These are phyloP conservation scores for Bruguiera hainesii DNA, from an alignment of 441 rosid species.

Conservation along the genomic window DNA sequence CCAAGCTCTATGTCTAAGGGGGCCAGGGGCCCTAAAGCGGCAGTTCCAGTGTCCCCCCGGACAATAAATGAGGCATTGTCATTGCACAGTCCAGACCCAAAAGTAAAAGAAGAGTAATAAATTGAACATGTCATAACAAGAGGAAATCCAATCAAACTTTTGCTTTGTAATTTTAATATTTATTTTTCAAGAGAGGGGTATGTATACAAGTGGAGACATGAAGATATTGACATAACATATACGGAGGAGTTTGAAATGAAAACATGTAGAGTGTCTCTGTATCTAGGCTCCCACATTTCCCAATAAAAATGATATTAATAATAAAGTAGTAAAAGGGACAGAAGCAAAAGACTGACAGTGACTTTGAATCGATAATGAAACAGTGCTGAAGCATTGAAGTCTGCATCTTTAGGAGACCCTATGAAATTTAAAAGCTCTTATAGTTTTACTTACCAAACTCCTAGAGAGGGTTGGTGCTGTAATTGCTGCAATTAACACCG, in stretches of 20 bases:
- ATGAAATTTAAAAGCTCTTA: background rate
- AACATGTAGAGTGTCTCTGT: background rate
- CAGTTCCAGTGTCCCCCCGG: conserved; percentile 9
- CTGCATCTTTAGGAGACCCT: conserved; percentile 3
- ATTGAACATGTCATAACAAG: background rate
- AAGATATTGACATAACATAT: conserved; percentile 18
- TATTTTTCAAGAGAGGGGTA: background rate
- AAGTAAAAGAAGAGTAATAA: background rate
- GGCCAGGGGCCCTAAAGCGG: conserved; percentile 1
- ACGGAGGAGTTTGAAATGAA: conserved; percentile 11
- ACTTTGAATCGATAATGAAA: conserved; percentile 16
- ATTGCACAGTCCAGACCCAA: conserved; percentile 1
- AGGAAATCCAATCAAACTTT: background rate
- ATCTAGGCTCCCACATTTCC: conserved; percentile 30
- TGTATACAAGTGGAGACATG: conserved; percentile 6
- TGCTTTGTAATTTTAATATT: background rate
- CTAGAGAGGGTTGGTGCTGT: background rate
- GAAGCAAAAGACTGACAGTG: conserved; percentile 26
- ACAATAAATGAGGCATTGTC: conserved; percentile 3
- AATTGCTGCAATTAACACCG: conserved; percentile 1
- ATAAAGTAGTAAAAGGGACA: conserved; percentile 18
- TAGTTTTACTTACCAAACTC: background rate
- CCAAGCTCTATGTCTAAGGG: background rate
- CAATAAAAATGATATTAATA: conserved; percentile 21
- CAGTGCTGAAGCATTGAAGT: conserved; percentile 20